phyloP scores from a whole-genome alignment of 2,329 filamentous ascomycete genomes.

The Domatiomyces globalis region DNA sequence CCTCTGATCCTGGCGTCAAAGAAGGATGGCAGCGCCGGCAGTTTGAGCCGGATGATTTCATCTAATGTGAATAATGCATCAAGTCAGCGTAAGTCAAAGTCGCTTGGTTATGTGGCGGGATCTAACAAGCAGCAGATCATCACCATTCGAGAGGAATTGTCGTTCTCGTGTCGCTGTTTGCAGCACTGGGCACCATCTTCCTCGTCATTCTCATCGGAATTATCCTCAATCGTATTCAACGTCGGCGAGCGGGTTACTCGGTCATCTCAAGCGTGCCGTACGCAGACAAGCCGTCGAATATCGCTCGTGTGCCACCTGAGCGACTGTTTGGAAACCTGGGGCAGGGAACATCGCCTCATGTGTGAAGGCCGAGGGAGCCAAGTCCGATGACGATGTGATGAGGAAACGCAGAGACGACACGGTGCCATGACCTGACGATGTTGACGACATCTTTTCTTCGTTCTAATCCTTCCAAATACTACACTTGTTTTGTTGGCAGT shows the following conservation, averaged over 20 bases:
- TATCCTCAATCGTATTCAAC: slow-evolving; percentile 34
- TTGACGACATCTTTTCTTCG: not conserved
- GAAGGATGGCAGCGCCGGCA: slow-evolving; percentile 51
- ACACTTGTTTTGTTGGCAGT: not conserved
- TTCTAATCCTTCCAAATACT: not conserved
- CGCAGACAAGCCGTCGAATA: slow-evolving; percentile 33
- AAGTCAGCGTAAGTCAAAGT: not conserved
- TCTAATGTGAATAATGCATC: slow-evolving; percentile 58
- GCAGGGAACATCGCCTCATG: slow-evolving; percentile 5
- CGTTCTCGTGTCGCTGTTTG: slow-evolving; percentile 34
- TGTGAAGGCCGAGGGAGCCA: not conserved
- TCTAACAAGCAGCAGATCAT: slow-evolving; percentile 19
- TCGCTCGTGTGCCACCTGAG: slow-evolving; percentile 33
- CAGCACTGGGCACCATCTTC: slow-evolving; percentile 34
- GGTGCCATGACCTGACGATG: not conserved
- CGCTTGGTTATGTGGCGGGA: not conserved
- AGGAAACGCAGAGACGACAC: not conserved
- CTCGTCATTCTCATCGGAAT: slow-evolving; percentile 34
- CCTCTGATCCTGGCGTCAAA: slow-evolving; percentile 71
- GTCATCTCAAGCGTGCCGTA: slow-evolving; percentile 30
- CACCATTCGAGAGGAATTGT: slow-evolving; percentile 33
- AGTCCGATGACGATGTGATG: not conserved
- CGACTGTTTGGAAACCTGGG: slow-evolving; percentile 26
- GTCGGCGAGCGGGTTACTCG: slow-evolving; percentile 33
- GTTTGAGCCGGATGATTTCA: slow-evolving; percentile 68